These are phyloP conservation scores for Fusarium globosum DNA, from an alignment of 2,329 filamentous ascomycete genomes.

Conservation along the genomic window DNA sequence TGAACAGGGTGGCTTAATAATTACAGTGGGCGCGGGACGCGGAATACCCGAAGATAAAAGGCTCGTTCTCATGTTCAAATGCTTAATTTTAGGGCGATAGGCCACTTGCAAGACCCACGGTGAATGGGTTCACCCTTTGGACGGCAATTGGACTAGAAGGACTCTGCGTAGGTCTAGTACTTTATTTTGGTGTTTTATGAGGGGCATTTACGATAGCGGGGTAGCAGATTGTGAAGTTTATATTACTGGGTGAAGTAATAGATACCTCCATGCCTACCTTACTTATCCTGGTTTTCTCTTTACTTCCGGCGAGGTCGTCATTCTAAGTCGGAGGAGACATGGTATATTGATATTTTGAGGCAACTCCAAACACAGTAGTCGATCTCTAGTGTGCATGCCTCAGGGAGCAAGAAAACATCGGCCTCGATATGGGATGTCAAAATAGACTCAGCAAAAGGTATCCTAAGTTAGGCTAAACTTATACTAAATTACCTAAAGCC, in stretches of 20 bases:
- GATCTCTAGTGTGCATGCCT: background rate
- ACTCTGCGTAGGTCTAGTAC: background rate
- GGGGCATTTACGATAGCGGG: conserved; percentile 1
- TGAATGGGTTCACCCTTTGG: background rate
- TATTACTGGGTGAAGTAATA: background rate
- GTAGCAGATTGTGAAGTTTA: background rate
- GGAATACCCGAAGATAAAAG: background rate
- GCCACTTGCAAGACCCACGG: background rate
- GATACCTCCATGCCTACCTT: too few relatives aligned
- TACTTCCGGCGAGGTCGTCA: background rate
- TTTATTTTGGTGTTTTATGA: background rate
- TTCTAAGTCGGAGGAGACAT: background rate
- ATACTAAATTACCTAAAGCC: too few relatives aligned
- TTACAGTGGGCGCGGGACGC: conserved; percentile 36
- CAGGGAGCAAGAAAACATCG: too few relatives aligned
- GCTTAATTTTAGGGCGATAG: background rate
- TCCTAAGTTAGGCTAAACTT: too few relatives aligned
- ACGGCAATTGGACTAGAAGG: background rate
- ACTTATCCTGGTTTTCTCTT: background rate
- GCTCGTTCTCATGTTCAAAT: background rate
- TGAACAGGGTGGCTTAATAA: conserved; percentile 46
- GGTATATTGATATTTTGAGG: background rate
- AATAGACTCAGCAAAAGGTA: too few relatives aligned
- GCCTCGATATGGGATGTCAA: too few relatives aligned
- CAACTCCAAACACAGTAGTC: background rate